Base-by-base conservation (phyloP, 2,329 filamentous ascomycete species). In the Mariannaea sp. region DNA sequence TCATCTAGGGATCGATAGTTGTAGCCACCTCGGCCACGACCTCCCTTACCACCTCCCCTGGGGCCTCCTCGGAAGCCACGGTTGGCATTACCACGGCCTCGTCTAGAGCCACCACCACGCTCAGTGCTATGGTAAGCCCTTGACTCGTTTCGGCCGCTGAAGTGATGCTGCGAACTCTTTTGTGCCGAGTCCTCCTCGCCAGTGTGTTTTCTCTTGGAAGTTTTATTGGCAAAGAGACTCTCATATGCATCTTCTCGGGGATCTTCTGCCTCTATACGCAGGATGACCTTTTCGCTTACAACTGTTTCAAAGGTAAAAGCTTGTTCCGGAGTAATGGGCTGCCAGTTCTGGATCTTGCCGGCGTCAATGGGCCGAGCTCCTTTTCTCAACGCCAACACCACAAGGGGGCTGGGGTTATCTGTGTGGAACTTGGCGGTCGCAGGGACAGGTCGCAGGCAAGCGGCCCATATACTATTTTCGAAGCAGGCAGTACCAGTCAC, bases 391-490 rank as follows among this genome's bases (percentile, higher is more conserved):
- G 91, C 92, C 30, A 99, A 80, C 1, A 97, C 90, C 9, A 97
- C 86, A 9, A 90, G 81, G 0, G 92, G 92, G 0, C 81, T 82
- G 1, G 83, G 80, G 65, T 92, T 92, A 60, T 96, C 90, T 1
- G 90, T 92, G 73, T 94, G 88, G 61, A 86, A 86, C 39, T 79
- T 80, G 32, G 86, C 83, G 1, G 80, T 82, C 13, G 83, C 75
- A 0, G 87, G 85, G 0, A 92, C 80, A 1, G 94, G 91, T 26
- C 84, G 80, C 9, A 97, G 83, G 36, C 86, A 82, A 13, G 88
- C 91, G 5, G 93, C 94, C 92, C 93, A 99, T 32, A 97, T 81
- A 62, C 83, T 88, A 69, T 92, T 87, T 55, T 96, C 88, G 60
- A 84, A 85, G 60, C 82, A 84, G 1, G 85, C 91, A 5, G 87